Base-by-base conservation (phyloP, 495 filamentous ascomycete genomes). In the Astrothelium subdiscretum region DNA sequence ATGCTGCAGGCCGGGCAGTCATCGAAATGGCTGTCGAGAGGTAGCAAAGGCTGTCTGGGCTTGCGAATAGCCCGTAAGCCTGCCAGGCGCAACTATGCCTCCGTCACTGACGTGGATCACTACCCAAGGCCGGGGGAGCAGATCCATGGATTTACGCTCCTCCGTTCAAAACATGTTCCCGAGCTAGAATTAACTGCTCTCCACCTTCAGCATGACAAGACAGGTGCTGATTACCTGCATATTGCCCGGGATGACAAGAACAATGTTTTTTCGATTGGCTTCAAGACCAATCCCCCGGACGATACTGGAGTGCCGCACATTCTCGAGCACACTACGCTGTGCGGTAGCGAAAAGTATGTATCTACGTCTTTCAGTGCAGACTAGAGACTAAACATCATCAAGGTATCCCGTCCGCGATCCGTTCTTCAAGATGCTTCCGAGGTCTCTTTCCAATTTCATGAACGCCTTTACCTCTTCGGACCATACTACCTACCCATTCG, bases 381-480 rank as follows among this genome's bases (percentile, higher is more conserved):
- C 59, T 12, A 32, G 32, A 42, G 3, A 52, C 71, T 77, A 58
- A 72, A 60, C 54, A 63, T 61, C 65, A 29, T 11, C 27, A 70
- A 95, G 90, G 72, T 96, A 92, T 74, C 95, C 94, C 20, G 88
- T 98, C 65, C 87, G 94, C 60, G 94, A 98, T 74, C 94, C 94
- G 0, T 98, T 98, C 79, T 97, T 98, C 78, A 98, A 97, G 80
- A 98, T 98, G 94, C 83, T 98, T 31, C 95, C 92, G 15, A 86
- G 94, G 57, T 96, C 94, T 27, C 83, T 98, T 2, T 96, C 94
- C 43, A 98, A 97, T 72, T 97, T 96, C 71, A 98, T 98, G 94
- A 98, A 98, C 71, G 94, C 94, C 51, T 95, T 97, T 69, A 98
- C 94, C 38, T 89, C 90, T 32, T 86, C 90, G 24, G 94, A 98